Percentiles rank a stretch among this genome's conserved stretches.
These are phyloP conservation scores for Rheum nobile DNA, from an alignment of 148 eudicot species.

Conservation along the genomic window DNA sequence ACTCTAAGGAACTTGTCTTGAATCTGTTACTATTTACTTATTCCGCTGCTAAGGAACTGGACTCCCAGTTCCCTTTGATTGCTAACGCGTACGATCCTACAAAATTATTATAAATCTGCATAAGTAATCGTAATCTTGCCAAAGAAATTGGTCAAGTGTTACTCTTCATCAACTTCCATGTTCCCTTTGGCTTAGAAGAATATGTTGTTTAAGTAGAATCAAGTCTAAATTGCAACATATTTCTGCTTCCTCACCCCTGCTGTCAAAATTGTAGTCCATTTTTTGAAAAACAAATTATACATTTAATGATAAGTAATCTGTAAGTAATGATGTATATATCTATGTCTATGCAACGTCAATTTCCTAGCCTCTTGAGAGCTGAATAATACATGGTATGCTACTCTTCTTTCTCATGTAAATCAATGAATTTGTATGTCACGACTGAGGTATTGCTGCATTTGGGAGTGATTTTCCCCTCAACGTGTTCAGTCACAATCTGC, in stretches of 20 bases:
- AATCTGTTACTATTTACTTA: no score
- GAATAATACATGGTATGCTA: background rate
- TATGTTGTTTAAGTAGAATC: no score
- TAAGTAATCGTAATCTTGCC: background rate
- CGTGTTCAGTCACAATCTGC: slow-evolving; percentile 31
- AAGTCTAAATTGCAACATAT: no score
- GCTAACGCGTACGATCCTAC: no score
- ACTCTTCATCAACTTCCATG: background rate
- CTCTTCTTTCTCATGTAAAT: background rate
- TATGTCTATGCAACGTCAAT: background rate
- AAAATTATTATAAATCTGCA: no score
- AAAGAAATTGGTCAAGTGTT: background rate
- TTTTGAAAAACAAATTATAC: background rate
- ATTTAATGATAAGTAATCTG: background rate
- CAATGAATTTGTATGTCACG: background rate
- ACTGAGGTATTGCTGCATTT: no score
- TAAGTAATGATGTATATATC: background rate
- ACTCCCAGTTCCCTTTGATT: no score
- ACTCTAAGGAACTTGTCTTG: no score
- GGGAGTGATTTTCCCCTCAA: background rate
- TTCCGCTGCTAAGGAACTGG: no score
- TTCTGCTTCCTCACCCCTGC: no score
- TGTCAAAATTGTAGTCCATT: background rate
- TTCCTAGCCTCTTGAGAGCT: background rate
- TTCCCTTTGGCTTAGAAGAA: background rate